Evolutionary conservation across 192 early-diverging fungal genomes (phyloP).

Genomic region (Hyaloraphidium curvatum): DNA sequence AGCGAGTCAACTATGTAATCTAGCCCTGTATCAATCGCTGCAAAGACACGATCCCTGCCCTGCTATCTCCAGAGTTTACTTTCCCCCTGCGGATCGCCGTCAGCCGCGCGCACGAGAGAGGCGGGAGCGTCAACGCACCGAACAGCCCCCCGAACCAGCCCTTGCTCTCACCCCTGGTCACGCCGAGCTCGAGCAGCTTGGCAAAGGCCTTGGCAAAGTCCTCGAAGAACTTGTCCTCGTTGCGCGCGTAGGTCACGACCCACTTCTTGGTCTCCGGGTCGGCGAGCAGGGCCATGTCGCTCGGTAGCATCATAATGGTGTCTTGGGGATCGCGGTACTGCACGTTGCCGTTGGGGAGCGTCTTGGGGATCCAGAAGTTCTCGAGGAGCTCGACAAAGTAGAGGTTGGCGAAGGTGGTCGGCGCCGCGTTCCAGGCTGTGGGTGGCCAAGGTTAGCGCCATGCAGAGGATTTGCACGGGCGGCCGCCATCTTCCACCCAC

Average conservation of each 20-base stretch:
- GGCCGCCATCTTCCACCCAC: conserved; percentile 7
- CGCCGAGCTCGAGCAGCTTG: conserved; percentile 28
- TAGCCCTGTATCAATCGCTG: no score
- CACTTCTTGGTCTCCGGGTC: conserved; percentile 33
- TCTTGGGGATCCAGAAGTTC: conserved; percentile 6
- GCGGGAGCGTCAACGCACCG: no score
- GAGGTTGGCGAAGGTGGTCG: conserved; percentile 22
- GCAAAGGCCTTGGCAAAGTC: conserved; percentile 25
- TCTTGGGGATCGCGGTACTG: conserved; percentile 1
- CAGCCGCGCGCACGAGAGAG: no score
- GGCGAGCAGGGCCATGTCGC: conserved; percentile 44
- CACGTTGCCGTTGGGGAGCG: conserved; percentile 13
- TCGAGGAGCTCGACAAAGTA: conserved; percentile 18
- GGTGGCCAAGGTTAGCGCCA: background rate
- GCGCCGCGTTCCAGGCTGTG: conserved; percentile 21
- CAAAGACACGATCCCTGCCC: no score
- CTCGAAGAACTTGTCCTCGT: conserved; percentile 43
- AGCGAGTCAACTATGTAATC: no score
- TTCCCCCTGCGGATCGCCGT: no score
- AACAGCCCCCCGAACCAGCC: no score
- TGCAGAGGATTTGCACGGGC: background rate
- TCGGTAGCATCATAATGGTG: conserved; percentile 47
- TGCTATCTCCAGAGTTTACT: no score
- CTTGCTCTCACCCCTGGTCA: conserved; percentile 9
- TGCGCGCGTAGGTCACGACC: conserved; percentile 41